These are phyloP conservation scores for Aspergillus vadensis DNA, from an alignment of 2,329 filamentous ascomycete species.

Conservation along the genomic window DNA sequence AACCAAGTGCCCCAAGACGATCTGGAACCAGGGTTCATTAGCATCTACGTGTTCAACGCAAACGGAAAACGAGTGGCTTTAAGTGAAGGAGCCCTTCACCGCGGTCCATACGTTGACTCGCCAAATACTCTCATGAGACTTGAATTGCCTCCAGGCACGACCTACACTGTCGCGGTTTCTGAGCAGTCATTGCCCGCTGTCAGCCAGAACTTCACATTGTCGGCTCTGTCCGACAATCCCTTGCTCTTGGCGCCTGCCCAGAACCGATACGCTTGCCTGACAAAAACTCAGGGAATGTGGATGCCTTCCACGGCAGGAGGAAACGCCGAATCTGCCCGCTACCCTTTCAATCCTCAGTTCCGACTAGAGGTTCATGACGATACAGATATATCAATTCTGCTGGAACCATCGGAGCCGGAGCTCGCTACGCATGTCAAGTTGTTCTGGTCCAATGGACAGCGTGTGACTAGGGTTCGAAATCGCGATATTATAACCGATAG, in stretches of 20 bases:
- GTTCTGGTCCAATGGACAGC: slow-evolving; percentile 73
- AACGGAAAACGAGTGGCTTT: slow-evolving; percentile 72
- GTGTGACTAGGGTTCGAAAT: slow-evolving; percentile 67
- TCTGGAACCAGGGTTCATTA: slow-evolving; percentile 76
- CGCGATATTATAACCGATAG: slow-evolving; percentile 81
- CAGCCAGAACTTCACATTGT: slow-evolving; percentile 82
- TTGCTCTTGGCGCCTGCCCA: slow-evolving; percentile 64
- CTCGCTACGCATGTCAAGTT: slow-evolving; percentile 82
- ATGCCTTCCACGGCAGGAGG: slow-evolving; percentile 79
- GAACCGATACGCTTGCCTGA: slow-evolving; percentile 61
- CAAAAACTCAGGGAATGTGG: slow-evolving; percentile 69
- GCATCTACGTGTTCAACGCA: slow-evolving; percentile 76
- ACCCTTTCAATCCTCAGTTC: slow-evolving; percentile 87
- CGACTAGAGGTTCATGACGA: slow-evolving; percentile 58
- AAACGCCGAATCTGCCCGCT: slow-evolving; percentile 73
- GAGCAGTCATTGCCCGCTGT: slow-evolving; percentile 75
- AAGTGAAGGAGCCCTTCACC: slow-evolving; percentile 69
- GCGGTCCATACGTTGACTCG: slow-evolving; percentile 88
- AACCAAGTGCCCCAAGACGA: slow-evolving; percentile 51
- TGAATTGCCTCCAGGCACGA: slow-evolving; percentile 55
- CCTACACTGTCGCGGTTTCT: slow-evolving; percentile 69
- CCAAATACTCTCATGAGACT: slow-evolving; percentile 85
- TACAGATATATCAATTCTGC: slow-evolving; percentile 69
- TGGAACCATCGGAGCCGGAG: slow-evolving; percentile 68
- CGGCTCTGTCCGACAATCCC: slow-evolving; percentile 70